phyloP scores from a whole-genome alignment of 1,284 basidiomycete species.

The Ceratobasidium sp. region DNA sequence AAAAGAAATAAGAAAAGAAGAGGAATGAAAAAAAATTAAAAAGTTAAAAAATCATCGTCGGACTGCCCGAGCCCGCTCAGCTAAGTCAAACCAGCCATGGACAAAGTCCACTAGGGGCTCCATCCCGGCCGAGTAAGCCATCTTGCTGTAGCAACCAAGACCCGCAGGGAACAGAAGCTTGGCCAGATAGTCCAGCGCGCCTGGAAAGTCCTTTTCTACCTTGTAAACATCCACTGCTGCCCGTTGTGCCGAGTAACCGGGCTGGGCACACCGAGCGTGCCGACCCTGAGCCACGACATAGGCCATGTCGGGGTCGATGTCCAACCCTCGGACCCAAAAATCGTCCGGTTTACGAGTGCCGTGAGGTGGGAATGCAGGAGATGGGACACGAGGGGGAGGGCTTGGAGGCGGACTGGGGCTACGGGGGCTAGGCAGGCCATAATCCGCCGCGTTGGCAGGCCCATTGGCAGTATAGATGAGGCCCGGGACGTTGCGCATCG shows the following conservation, averaged over 20 bases:
- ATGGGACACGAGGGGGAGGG: neutral
- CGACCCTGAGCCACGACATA: too few species aligned
- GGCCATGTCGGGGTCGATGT: too few species aligned
- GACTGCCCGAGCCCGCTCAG: neutral
- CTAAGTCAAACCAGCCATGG: slow-evolving; percentile 2
- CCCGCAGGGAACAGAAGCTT: neutral
- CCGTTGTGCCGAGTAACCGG: neutral
- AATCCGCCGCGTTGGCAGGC: neutral
- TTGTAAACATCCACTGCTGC: neutral
- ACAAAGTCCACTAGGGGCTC: slow-evolving; percentile 3
- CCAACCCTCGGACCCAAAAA: too few species aligned
- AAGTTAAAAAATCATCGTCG: neutral
- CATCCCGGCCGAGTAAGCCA: neutral
- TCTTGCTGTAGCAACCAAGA: neutral
- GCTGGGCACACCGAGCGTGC: neutral
- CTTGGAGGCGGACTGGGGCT: neutral
- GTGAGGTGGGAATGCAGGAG: too few species aligned
- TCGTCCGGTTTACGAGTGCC: too few species aligned
- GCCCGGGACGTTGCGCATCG: neutral
- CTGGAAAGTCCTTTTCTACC: neutral
- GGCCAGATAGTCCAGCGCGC: neutral
- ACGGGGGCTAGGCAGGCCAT: neutral
- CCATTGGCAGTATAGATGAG: neutral
- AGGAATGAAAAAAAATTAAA: neutral
- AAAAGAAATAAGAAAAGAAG: neutral